These are phyloP conservation scores for Huntiella decipiens DNA, from an alignment of 2,329 filamentous ascomycete genomes.

Conservation along the genomic window DNA sequence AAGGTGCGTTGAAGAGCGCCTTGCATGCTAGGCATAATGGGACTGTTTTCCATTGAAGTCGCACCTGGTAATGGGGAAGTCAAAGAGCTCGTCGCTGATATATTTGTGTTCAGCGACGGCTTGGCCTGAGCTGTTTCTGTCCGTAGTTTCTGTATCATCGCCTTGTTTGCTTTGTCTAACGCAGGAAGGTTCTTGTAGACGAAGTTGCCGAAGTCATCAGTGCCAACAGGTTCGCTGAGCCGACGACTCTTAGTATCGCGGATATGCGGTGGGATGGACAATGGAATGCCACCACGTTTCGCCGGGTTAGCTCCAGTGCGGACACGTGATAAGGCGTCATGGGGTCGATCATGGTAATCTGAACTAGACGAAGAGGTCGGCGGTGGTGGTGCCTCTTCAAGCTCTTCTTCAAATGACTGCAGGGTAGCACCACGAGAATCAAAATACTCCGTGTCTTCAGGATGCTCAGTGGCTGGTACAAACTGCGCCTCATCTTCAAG, in stretches of 20 bases:
- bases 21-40: slow-evolving; percentile 37
- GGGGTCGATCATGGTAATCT: slow-evolving; percentile 74
- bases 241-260: slow-evolving; percentile 74
- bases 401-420: slow-evolving; percentile 81
- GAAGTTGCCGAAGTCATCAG: slow-evolving; percentile 92
- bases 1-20: slow-evolving; percentile 64
- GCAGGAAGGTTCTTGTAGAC: slow-evolving; percentile 95
- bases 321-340: slow-evolving; percentile 82
- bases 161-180: slow-evolving; percentile 94
- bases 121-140: slow-evolving; percentile 69
- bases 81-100: slow-evolving; percentile 17
- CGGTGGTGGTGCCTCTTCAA: slow-evolving; percentile 64
- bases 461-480: slow-evolving; percentile 77
- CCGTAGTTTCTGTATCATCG: slow-evolving; percentile 88
- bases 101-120: slow-evolving; percentile 26
- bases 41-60: slow-evolving; percentile 65
- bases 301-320: slow-evolving; percentile 44
- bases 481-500: slow-evolving; percentile 95
- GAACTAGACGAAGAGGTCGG: slow-evolving; percentile 43
- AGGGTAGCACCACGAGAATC: slow-evolving; percentile 80
- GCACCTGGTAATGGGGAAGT: slow-evolving; percentile 24
- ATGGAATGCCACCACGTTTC: slow-evolving; percentile 81
- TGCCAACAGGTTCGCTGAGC: slow-evolving; percentile 71
- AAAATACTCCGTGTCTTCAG: slow-evolving; percentile 96
- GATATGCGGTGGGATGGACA: slow-evolving; percentile 92